Evolutionary conservation across 306 rosid genomes (phyloP), one percentile per base, ranked within the genome.

Genomic region (Benincasa hispida): DNA sequence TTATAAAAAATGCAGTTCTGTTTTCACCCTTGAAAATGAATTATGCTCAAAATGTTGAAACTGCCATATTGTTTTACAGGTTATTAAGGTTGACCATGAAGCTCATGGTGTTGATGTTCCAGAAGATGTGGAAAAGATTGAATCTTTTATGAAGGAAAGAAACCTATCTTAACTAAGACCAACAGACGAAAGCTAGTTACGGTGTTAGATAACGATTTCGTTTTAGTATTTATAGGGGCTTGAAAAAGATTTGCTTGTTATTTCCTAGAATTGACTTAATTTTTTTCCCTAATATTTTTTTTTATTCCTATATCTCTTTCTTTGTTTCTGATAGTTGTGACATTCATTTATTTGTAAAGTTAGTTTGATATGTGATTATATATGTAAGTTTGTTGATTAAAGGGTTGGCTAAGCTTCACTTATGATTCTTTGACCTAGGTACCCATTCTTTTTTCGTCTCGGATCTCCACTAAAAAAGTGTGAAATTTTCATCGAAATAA

Each of bases 101-200:
- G 99, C 95, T 32, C 99, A 94, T 66, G 99, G 99, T 39, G 93
- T 94, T 41, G 99, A 94, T 84, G 56, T 85, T 68, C 96, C 99
- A 4, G 97, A 90, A 88, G 99, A 94, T 78, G 92, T 94, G 5
- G 90, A 47, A 69, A 94, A 90, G 88, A 89, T 91, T 60, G 97
- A 94, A 89, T 62, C 92, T 82, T 84, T 86, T 11, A 88, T 94
- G 92, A 91, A 79, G 0, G 86, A 90, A 85, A 84, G 82, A 82
- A 91, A 92, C 88, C 51, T 92, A 82, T 81, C 84, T 78, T 94
- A 84, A 55, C 15, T 19, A 42, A 47, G 13, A 68, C 15, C 28
- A 37, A 35, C 72, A 6, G 4, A 24, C 10, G 22, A 69, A 45
- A 6, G 3, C 6, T 22, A 45, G 2, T 10, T 10, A 0, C 14